A percentile compares a stretch with the other conserved stretches of the same genome.
These are phyloP conservation scores for Sporothrix luriei DNA, from an alignment of 2,329 filamentous ascomycete genomes.

Conservation along the genomic window DNA sequence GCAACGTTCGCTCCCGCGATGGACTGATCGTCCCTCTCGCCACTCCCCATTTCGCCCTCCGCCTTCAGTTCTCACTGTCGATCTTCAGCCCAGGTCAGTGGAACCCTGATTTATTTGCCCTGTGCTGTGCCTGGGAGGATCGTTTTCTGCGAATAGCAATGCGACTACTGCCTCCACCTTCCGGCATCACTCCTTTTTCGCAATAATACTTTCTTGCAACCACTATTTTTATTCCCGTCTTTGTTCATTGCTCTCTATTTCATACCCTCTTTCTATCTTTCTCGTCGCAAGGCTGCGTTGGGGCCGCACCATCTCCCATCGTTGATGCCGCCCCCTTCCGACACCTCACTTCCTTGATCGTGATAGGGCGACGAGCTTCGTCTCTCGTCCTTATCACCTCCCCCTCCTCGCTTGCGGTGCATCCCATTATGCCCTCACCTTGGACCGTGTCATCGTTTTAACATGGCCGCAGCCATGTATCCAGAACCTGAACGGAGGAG, in stretches of 20 bases:
- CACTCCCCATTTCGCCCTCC: not conserved
- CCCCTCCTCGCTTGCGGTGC: not conserved
- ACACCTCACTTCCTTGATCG: not conserved
- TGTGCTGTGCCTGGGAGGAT: slow-evolving; percentile 20
- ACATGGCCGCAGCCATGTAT: slow-evolving; percentile 39
- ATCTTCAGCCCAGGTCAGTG: slow-evolving; percentile 31
- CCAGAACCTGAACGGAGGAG: slow-evolving; percentile 44
- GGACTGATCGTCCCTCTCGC: slow-evolving; percentile 24
- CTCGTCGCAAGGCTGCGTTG: slow-evolving; percentile 23
- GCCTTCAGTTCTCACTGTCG: slow-evolving; percentile 28
- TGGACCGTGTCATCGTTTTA: slow-evolving; percentile 12
- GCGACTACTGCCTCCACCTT: slow-evolving; percentile 3
- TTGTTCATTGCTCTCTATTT: slow-evolving; percentile 2
- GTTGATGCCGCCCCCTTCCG: not conserved
- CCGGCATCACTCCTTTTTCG: slow-evolving; percentile 6
- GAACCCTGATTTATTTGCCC: slow-evolving; percentile 26
- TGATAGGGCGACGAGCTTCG: not conserved
- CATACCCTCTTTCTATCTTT: not conserved
- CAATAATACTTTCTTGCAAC: slow-evolving; percentile 7
- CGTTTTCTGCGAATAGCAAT: slow-evolving; percentile 13
- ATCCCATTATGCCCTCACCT: slow-evolving; percentile 8
- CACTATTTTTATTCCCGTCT: not conserved
- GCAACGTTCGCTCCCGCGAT: slow-evolving; percentile 14
- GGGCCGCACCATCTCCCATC: slow-evolving; percentile 9
- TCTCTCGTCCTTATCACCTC: too few relatives aligned